Evolutionary conservation across 2,329 filamentous ascomycete species (phyloP).

Genomic region (Cladosporium sphaerospermum): DNA sequence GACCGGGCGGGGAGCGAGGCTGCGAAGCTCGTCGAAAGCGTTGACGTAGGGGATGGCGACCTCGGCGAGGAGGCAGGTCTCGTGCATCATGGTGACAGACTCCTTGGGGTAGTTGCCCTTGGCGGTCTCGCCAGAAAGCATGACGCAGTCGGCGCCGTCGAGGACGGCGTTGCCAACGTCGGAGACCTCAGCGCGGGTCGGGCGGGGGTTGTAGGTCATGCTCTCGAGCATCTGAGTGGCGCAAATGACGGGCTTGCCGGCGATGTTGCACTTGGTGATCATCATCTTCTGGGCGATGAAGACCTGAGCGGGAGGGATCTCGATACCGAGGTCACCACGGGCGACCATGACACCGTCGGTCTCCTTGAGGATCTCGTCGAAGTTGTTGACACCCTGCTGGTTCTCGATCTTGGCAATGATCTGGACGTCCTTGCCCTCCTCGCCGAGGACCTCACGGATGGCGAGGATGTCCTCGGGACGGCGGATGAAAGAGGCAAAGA

Average conservation of each 20-base stretch:
- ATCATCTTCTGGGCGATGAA: slow-evolving; percentile 99
- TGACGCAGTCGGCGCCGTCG: slow-evolving; percentile 97
- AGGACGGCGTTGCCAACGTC: slow-evolving; percentile 98
- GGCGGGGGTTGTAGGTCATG: slow-evolving; percentile 99
- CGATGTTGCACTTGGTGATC: slow-evolving; percentile 99
- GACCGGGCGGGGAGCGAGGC: slow-evolving; percentile 74
- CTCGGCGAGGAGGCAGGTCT: slow-evolving; percentile 93
- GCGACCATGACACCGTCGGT: slow-evolving; percentile 99
- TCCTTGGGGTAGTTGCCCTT: slow-evolving; percentile 93
- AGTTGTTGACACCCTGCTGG: slow-evolving; percentile 99
- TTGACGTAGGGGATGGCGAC: slow-evolving; percentile 95
- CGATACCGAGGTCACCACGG: slow-evolving; percentile 95
- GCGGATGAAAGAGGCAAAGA: slow-evolving; percentile 98
- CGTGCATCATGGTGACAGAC: slow-evolving; percentile 95
- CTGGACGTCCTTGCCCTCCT: slow-evolving; percentile 92
- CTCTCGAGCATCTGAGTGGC: slow-evolving; percentile 99
- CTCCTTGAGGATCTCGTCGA: slow-evolving; percentile 89
- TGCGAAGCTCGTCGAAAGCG: slow-evolving; percentile 91
- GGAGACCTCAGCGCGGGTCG: slow-evolving; percentile 95
- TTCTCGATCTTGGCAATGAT: slow-evolving; percentile 99
- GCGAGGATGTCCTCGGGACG: slow-evolving; percentile 85
- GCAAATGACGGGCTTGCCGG: slow-evolving; percentile 97
- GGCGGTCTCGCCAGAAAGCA: slow-evolving; percentile 98
- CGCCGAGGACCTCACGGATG: slow-evolving; percentile 85
- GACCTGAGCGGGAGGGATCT: slow-evolving; percentile 96